Percentiles rank a stretch among this genome's conserved stretches.
phyloP scores from a whole-genome alignment of 805 yeast genomes.

The Saccharomycopsis malanga region DNA sequence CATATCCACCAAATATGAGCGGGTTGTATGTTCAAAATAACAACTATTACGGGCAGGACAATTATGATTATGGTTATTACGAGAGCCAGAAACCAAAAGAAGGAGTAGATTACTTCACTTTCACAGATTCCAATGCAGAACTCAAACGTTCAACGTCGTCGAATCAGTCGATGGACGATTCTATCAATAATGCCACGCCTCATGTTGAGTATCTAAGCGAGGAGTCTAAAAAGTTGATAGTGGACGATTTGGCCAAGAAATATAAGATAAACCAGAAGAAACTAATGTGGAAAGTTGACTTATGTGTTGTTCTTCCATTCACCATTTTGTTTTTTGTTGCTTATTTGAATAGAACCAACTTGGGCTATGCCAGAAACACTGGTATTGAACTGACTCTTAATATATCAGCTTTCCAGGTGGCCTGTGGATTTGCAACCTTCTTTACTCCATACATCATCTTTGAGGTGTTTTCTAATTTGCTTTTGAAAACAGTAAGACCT shows the following conservation, averaged over 20 bases:
- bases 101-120: background rate
- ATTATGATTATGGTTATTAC: background rate
- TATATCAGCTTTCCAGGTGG: conserved; percentile 53
- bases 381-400: conserved; percentile 49
- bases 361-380: conserved; percentile 63
- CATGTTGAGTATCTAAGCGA: conserved; percentile 2
- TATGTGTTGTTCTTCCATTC: conserved; percentile 63
- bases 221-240: conserved; percentile 13
- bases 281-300: conserved; percentile 56
- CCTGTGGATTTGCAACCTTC: conserved; percentile 59
- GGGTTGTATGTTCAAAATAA: too few relatives aligned
- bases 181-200: background rate
- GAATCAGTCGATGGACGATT: background rate
- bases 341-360: conserved; percentile 67
- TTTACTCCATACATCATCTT: conserved; percentile 63
- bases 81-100: background rate
- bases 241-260: conserved; percentile 33
- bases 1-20: too few relatives aligned
- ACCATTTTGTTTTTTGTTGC: conserved; percentile 62
- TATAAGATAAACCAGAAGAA: conserved; percentile 43
- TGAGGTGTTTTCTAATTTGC: conserved; percentile 60
- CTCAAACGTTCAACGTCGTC: background rate
- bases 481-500: conserved; percentile 53
- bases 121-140: background rate
- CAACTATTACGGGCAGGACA: background rate